A percentile compares a stretch with the other conserved stretches of the same genome.
Conservation (phyloP, 2,329 filamentous ascomycete species). For the Didymellaceae sp. region DNA sequence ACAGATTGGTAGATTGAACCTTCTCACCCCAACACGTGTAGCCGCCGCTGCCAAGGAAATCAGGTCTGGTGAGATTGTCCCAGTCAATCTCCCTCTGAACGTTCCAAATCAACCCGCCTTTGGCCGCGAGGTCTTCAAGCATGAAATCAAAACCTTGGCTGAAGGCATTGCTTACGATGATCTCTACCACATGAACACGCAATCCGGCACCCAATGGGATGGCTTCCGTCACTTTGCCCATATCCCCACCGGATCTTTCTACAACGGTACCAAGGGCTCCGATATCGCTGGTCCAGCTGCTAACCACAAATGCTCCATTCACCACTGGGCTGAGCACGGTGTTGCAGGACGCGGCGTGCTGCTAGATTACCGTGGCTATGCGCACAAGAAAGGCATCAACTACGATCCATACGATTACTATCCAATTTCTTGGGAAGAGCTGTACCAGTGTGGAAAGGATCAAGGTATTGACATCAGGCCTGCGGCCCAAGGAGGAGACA, state of each 20-base stretch:
- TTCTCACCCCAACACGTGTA: constrained; percentile 62
- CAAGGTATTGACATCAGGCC: constrained; percentile 69
- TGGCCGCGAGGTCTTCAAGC: constrained; percentile 59
- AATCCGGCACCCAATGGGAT: constrained; percentile 55
- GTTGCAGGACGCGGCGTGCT: constrained; percentile 54
- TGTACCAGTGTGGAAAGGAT: constrained; percentile 64
- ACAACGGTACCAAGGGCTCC: constrained; percentile 51
- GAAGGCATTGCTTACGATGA: constrained; percentile 52
- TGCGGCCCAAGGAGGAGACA: constrained; percentile 59
- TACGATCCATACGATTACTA: constrained; percentile 53
- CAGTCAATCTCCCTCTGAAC: constrained; percentile 62
- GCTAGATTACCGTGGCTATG: constrained; percentile 53
- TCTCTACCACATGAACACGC: constrained; percentile 53
- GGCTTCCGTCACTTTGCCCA: constrained; percentile 56
- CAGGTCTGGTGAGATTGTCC: constrained; percentile 61
- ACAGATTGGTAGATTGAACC: constrained; percentile 60
- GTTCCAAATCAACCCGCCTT: constrained; percentile 62
- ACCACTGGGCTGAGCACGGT: constrained; percentile 55
- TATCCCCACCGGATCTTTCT: constrained; percentile 48
- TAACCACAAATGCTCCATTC: constrained; percentile 55
- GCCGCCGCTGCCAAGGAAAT: constrained; percentile 62
- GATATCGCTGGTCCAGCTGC: constrained; percentile 50
- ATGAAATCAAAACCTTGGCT: constrained; percentile 58
- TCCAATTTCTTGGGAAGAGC: constrained; percentile 52
- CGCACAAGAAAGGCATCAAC: constrained; percentile 50